phyloP scores from a whole-genome alignment of 441 rosid species.

The Adansonia gregorii region DNA sequence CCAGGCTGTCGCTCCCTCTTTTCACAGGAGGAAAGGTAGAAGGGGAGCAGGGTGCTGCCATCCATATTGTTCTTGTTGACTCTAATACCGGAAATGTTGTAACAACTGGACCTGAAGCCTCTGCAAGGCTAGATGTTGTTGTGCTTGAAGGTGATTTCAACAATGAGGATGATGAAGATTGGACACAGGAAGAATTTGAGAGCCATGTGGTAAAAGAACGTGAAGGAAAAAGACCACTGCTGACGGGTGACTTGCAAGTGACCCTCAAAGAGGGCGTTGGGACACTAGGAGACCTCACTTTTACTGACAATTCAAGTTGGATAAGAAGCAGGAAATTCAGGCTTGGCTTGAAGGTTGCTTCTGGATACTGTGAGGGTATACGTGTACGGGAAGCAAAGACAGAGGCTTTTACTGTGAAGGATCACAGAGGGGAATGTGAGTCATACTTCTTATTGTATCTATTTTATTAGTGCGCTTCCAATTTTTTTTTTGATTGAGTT shows the following conservation, averaged over 20 bases:
- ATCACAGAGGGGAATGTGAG: conserved; percentile 97
- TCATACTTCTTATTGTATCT: conserved; percentile 6
- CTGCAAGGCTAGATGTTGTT: conserved; percentile 73
- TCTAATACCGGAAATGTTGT: conserved; percentile 68
- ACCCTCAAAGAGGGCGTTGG: conserved; percentile 97
- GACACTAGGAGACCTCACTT: conserved; percentile 84
- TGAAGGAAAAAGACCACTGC: conserved; percentile 94
- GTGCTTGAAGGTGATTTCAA: conserved; percentile 98
- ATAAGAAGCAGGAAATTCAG: conserved; percentile 96
- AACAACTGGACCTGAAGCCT: conserved; percentile 82
- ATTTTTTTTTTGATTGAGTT: background rate
- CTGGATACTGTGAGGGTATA: conserved; percentile 75
- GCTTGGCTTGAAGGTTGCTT: conserved; percentile 79
- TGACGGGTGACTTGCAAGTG: conserved; percentile 86
- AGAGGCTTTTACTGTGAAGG: conserved; percentile 95
- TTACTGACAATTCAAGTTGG: conserved; percentile 99
- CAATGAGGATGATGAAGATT: conserved; percentile 86
- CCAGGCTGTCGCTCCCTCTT: conserved; percentile 93
- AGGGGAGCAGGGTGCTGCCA: conserved; percentile 99
- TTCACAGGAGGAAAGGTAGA: conserved; percentile 98
- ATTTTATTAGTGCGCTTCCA: background rate
- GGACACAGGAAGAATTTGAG: conserved; percentile 94
- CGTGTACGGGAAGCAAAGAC: conserved; percentile 97
- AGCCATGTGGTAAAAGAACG: conserved; percentile 96
- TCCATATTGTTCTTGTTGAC: conserved; percentile 81